These are phyloP conservation scores for Gracilaria domingensis DNA, from an alignment of 23 red algal species.

Conservation along the genomic window DNA sequence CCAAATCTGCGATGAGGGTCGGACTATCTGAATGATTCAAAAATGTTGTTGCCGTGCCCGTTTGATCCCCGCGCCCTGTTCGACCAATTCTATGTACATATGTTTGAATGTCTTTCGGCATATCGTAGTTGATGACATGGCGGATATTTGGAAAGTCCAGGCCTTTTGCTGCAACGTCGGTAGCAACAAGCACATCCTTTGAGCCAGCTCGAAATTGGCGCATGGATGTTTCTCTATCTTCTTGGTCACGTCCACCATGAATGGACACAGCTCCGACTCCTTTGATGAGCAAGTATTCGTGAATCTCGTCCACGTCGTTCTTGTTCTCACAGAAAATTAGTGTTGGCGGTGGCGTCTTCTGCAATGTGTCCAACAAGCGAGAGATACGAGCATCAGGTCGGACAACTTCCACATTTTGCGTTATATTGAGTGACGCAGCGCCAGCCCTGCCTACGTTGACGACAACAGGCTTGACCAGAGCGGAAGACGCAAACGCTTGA, in stretches of 20 bases:
- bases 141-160: slow-evolving; percentile 90
- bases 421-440: slow-evolving; percentile 82
- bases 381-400: slow-evolving; percentile 73
- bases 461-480: slow-evolving; percentile 83
- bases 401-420: slow-evolving; percentile 83
- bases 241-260: slow-evolving; percentile 88
- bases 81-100: slow-evolving; percentile 98
- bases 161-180: slow-evolving; percentile 95
- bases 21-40: slow-evolving; percentile 65
- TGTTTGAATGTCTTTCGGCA: slow-evolving; percentile 91
- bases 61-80: slow-evolving; percentile 84
- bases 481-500: slow-evolving; percentile 80
- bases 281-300: slow-evolving; percentile 85
- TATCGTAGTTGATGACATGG: slow-evolving; percentile 94
- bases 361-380: slow-evolving; percentile 73
- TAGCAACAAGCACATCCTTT: slow-evolving; percentile 91
- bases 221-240: slow-evolving; percentile 86
- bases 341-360: slow-evolving; percentile 85
- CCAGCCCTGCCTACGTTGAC: slow-evolving; percentile 89
- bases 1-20: slow-evolving; percentile 78
- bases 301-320: slow-evolving; percentile 88
- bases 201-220: slow-evolving; percentile 77
- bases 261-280: slow-evolving; percentile 82
- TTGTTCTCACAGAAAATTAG: slow-evolving; percentile 91
- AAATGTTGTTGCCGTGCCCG: slow-evolving; percentile 86